Evolutionary conservation across 2,329 filamentous ascomycete genomes (phyloP).

Genomic region (Hortaea sp.): DNA sequence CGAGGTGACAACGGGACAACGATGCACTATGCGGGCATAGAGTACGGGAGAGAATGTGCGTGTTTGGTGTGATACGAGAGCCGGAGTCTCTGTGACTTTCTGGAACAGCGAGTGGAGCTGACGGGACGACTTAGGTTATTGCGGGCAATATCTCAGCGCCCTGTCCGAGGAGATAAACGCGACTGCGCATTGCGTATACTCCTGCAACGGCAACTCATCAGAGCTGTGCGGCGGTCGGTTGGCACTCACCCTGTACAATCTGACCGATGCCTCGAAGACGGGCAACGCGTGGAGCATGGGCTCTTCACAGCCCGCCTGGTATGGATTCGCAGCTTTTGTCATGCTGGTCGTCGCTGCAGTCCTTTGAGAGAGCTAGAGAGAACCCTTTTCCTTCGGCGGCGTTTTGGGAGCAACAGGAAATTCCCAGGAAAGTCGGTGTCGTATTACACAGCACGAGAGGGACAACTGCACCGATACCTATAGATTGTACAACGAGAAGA

Average conservation of each 20-base stretch:
- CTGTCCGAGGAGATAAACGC: constrained; percentile 41
- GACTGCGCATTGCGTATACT: constrained; percentile 35
- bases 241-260: constrained; percentile 22
- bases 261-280: constrained; percentile 13
- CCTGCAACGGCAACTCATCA: constrained; percentile 44
- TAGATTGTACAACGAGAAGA: no score
- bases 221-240: constrained; percentile 47
- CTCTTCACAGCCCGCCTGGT: constrained; percentile 7
- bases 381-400: no score
- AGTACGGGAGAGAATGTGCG: constrained; percentile 31
- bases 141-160: constrained; percentile 40
- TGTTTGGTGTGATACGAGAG: neutral
- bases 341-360: constrained; percentile 4
- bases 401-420: no score
- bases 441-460: no score
- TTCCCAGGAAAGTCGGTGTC: no score
- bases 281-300: constrained; percentile 10
- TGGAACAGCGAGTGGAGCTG: constrained; percentile 38
- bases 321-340: constrained; percentile 10
- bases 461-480: no score
- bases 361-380: neutral
- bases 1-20: constrained; percentile 17
- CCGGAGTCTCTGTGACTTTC: neutral
- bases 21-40: constrained; percentile 43
- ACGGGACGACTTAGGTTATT: constrained; percentile 37